phyloP scores from a whole-genome alignment of 2,329 filamentous ascomycete genomes.

The Didymella pomorum region DNA sequence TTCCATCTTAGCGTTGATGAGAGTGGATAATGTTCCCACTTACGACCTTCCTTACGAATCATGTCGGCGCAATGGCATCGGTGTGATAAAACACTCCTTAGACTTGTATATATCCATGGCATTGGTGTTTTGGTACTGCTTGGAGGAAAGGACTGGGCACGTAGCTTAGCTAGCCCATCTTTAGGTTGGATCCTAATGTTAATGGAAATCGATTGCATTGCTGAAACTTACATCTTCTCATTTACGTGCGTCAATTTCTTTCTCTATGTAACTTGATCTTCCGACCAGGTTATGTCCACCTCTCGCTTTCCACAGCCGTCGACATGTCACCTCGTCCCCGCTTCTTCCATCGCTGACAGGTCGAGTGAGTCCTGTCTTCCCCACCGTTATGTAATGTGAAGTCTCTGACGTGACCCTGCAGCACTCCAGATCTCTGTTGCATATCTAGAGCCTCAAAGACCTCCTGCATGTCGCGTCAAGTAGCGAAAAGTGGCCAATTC shows the following conservation, averaged over 20 bases:
- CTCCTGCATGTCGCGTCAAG: background rate
- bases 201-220: constrained; percentile 11
- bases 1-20: constrained; percentile 8
- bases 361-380: background rate
- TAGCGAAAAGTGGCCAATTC: background rate
- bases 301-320: background rate
- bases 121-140: constrained; percentile 11
- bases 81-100: constrained; percentile 24
- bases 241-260: background rate
- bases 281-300: too few relatives aligned
- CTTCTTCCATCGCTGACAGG: background rate
- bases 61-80: constrained; percentile 22
- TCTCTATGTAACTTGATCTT: background rate
- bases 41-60: constrained; percentile 21
- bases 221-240: background rate
- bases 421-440: background rate
- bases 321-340: background rate
- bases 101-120: constrained; percentile 23
- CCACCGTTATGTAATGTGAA: too few relatives aligned
- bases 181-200: constrained; percentile 9
- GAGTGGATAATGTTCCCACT: constrained; percentile 22
- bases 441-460: background rate
- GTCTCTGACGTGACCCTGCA: background rate
- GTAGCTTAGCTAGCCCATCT: constrained; percentile 16
- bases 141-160: background rate